phyloP scores from a whole-genome alignment of 768 basidiomycete genomes.

The Amanita phalloides region DNA sequence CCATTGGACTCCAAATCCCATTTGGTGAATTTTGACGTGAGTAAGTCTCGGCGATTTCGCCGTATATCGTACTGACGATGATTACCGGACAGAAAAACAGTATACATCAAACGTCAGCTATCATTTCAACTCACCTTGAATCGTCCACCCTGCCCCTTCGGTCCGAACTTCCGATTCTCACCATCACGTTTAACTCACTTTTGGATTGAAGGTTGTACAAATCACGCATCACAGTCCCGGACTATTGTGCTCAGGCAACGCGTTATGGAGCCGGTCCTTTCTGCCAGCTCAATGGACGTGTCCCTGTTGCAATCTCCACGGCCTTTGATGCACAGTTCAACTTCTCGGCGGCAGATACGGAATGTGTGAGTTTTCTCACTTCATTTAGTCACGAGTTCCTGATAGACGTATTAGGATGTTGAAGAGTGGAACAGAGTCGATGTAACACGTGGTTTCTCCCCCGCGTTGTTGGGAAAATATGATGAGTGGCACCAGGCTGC shows the following conservation, averaged over 20 bases:
- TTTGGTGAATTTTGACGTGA: constrained; percentile 14
- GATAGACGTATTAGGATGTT: constrained; percentile 3
- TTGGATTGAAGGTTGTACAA: constrained; percentile 17
- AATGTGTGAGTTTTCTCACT: constrained; percentile 11
- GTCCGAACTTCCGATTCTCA: constrained; percentile 19
- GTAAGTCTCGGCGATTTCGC: constrained; percentile 7
- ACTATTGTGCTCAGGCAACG: constrained; percentile 36
- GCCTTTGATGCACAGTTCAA: constrained; percentile 16
- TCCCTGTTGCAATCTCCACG: constrained; percentile 27
- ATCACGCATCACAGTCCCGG: constrained; percentile 28
- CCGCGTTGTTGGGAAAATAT: constrained; percentile 22
- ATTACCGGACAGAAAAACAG: constrained; percentile 17
- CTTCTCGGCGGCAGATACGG: constrained; percentile 25
- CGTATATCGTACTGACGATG: background rate
- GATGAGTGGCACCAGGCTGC: constrained; percentile 24
- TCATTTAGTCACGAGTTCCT: background rate
- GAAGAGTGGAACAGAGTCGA: constrained; percentile 32
- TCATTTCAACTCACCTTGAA: constrained; percentile 50
- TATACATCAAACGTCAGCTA: constrained; percentile 42
- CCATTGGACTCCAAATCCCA: constrained; percentile 17
- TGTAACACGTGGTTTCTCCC: constrained; percentile 51
- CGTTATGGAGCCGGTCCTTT: constrained; percentile 44
- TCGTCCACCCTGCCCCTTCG: constrained; percentile 48
- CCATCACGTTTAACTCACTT: constrained; percentile 1
- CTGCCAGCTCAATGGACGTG: constrained; percentile 42